Evolutionary conservation across 352 stramenopile species (phyloP).

Genomic region (Phytopythium boreale): DNA sequence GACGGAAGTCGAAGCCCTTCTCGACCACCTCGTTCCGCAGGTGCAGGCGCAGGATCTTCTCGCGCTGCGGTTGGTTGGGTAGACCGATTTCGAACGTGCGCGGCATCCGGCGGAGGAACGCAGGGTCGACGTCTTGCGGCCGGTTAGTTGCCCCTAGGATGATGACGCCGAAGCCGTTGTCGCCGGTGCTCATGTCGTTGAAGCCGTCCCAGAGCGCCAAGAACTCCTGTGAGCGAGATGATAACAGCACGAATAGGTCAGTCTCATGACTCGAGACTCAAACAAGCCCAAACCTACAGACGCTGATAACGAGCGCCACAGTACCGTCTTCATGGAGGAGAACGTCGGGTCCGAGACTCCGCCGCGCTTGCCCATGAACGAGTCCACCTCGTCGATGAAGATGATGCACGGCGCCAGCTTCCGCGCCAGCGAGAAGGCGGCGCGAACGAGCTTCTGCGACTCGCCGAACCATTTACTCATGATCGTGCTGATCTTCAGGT

Average conservation of each 20-base stretch:
- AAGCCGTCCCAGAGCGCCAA: constrained; percentile 98
- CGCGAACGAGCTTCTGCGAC: constrained; percentile 93
- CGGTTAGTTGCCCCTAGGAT: constrained; percentile 97
- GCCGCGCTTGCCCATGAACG: constrained; percentile 88
- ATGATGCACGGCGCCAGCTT: constrained; percentile 97
- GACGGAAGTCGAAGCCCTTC: constrained; percentile 69
- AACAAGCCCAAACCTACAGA: not conserved
- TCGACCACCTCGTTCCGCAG: constrained; percentile 86
- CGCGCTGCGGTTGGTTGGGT: constrained; percentile 80
- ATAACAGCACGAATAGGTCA: not conserved
- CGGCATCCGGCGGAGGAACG: constrained; percentile 95
- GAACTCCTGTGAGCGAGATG: constrained; percentile 81
- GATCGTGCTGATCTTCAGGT: constrained; percentile 88
- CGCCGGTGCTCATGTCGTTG: constrained; percentile 65
- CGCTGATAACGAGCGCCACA: too few relatives aligned
- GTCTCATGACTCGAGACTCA: too few relatives aligned
- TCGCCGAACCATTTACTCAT: constrained; percentile 92
- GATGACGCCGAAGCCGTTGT: constrained; percentile 90
- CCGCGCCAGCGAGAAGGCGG: constrained; percentile 90
- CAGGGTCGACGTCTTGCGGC: constrained; percentile 88
- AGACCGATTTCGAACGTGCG: constrained; percentile 94
- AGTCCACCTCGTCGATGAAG: constrained; percentile 98
- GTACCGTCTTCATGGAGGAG: constrained; percentile 86
- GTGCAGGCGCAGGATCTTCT: constrained; percentile 94
- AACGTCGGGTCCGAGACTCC: constrained; percentile 78